Evolutionary conservation across 495 filamentous ascomycete genomes (phyloP), one percentile per base, ranked within the genome.

Genomic region (Talaromyces proteolyticus): DNA sequence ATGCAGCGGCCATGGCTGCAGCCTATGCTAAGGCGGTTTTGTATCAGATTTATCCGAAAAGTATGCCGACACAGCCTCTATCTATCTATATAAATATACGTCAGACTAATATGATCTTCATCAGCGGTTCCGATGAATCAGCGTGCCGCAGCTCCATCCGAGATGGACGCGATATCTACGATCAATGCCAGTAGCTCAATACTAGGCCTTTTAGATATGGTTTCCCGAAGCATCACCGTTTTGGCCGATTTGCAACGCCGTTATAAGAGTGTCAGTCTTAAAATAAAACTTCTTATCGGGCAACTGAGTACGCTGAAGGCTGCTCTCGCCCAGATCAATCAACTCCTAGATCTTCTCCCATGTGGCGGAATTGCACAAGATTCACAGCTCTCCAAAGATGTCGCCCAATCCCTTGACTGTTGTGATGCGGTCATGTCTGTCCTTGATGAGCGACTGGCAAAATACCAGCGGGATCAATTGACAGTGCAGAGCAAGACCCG

Each of bases 11-110:
- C 10, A 56, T 50, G 7, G 61, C 63, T 20, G 72, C 68, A 2
- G 66, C 65, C 1, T 72, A 64, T 57, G 62, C 68, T 1, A 70
- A 68, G 57, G 65, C 46, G 25, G 56, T 19, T 20, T 69, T 53
- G 47, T 63, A 49, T 45, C 43, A 16, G 22, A 45, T 45, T 18
- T 45, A 16, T 16, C 43, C 43, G 18, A 16, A 16, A 23, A 24
- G 22, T 46, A n/a, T n/a, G n/a, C n/a, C n/a, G n/a, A n/a, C n/a
- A n/a, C n/a, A n/a, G n/a, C n/a, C n/a, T n/a, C n/a, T n/a, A n/a
- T n/a, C n/a, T n/a, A n/a, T n/a, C n/a, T n/a, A n/a, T n/a, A n/a
- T n/a, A n/a, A n/a, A n/a, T n/a, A n/a, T n/a, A n/a, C n/a, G n/a
- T n/a, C n/a, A n/a, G n/a, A n/a, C n/a, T n/a, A n/a, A n/a, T n/a